Percentiles rank a stretch among this genome's conserved stretches.
These are phyloP conservation scores for Bodo saltans DNA, from an alignment of 78 protist genomes.

Conservation along the genomic window DNA sequence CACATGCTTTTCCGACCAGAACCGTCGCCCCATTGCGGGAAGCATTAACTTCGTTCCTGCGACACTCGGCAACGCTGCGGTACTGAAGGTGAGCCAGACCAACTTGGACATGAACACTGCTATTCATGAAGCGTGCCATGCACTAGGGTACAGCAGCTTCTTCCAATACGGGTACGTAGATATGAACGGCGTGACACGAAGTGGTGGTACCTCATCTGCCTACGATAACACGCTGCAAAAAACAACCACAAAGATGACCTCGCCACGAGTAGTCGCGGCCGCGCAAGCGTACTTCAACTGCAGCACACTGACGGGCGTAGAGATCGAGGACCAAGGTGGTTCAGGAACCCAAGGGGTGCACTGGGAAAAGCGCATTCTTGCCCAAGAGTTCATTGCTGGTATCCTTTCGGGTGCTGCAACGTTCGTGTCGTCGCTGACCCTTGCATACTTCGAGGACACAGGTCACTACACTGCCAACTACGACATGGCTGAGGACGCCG, in stretches of 20 bases:
- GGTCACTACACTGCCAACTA: constrained; percentile 4
- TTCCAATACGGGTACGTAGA: too few species aligned
- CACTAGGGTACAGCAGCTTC: not conserved
- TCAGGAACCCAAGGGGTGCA: constrained; percentile 57
- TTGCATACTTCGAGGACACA: constrained; percentile 25
- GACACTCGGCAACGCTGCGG: constrained; percentile 53
- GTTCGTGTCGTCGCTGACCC: not conserved
- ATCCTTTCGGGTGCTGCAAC: not conserved
- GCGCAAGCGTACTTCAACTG: constrained; percentile 39
- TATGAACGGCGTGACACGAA: too few species aligned
- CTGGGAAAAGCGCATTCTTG: constrained; percentile 56
- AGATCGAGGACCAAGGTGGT: constrained; percentile 52
- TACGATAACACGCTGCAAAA: too few species aligned
- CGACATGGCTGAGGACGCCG: constrained; percentile 6
- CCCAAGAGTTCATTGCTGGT: constrained; percentile 55
- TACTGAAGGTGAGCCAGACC: too few species aligned
- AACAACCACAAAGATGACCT: not conserved
- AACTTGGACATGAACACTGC: too few species aligned
- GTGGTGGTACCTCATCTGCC: too few species aligned
- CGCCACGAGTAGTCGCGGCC: constrained; percentile 34
- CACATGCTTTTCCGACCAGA: too few species aligned
- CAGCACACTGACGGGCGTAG: constrained; percentile 26
- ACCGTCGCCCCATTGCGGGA: not conserved
- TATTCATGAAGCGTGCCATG: not conserved
- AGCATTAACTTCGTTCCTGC: constrained; percentile 29